Evolutionary conservation across 164 flowering plant species (phyloP).

Genomic region (Magnolia sinica): DNA sequence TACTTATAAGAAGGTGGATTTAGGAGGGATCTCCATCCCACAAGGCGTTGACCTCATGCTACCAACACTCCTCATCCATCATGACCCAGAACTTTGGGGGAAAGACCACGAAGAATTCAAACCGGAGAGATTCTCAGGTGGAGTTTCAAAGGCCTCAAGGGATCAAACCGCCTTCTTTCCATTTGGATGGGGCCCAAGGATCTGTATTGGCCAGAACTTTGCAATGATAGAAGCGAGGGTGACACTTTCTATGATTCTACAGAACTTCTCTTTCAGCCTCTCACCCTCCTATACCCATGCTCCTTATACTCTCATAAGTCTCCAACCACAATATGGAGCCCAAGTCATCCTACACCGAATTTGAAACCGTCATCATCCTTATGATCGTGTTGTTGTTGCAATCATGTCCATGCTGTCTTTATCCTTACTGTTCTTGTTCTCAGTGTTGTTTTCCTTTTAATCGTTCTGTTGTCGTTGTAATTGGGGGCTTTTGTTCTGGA

Average conservation of each 20-base stretch:
- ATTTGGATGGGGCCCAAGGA: constrained; percentile 25
- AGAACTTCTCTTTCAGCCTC: constrained; percentile 12
- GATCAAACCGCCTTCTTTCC: constrained; percentile 10
- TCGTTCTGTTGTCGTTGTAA: too few relatives aligned
- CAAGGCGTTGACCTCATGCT: constrained; percentile 6
- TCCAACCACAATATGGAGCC: constrained; percentile 20
- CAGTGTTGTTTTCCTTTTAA: too few relatives aligned
- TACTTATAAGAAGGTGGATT: not conserved
- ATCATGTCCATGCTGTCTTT: too few relatives aligned
- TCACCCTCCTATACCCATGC: constrained; percentile 16
- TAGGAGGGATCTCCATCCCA: constrained; percentile 20
- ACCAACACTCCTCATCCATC: constrained; percentile 15
- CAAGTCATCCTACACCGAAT: constrained; percentile 11
- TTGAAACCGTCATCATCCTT: not conserved
- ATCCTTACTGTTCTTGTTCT: too few relatives aligned
- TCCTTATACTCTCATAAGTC: not conserved
- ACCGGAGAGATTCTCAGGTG: constrained; percentile 22
- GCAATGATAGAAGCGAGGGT: constrained; percentile 19
- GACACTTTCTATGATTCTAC: constrained; percentile 17
- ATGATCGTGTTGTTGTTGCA: too few relatives aligned
- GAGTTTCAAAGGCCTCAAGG: constrained; percentile 20
- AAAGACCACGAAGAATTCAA: constrained; percentile 22
- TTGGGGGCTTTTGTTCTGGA: too few relatives aligned
- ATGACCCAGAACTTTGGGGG: constrained; percentile 17
- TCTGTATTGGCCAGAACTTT: constrained; percentile 19